Evolutionary conservation across 768 basidiomycete species (phyloP).

Genomic region (Hysterangium stoloniferum): DNA sequence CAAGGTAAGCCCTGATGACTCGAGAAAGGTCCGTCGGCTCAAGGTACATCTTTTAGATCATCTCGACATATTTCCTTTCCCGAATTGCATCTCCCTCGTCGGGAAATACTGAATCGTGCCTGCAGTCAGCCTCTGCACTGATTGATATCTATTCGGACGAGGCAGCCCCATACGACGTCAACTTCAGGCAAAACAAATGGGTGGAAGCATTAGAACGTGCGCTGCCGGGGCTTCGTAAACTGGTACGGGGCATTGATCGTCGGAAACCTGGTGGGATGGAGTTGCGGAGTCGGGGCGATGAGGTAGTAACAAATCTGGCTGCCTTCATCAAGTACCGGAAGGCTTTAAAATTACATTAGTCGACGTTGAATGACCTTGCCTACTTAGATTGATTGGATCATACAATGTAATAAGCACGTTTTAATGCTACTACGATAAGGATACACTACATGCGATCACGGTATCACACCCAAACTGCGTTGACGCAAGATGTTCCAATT

Average conservation of each 20-base stretch:
- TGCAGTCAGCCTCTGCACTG: slow-evolving; percentile 74
- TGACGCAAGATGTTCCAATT: slow-evolving; percentile 23
- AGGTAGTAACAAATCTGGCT: slow-evolving; percentile 65
- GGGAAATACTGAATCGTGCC: slow-evolving; percentile 55
- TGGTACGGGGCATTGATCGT: slow-evolving; percentile 57
- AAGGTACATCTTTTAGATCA: slow-evolving; percentile 36
- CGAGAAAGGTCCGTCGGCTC: background rate
- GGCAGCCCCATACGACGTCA: slow-evolving; percentile 65
- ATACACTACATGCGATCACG: slow-evolving; percentile 21
- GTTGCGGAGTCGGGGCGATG: slow-evolving; percentile 61
- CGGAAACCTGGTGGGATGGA: slow-evolving; percentile 61
- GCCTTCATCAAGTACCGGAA: slow-evolving; percentile 71
- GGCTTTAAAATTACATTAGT: slow-evolving; percentile 41
- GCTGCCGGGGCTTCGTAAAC: slow-evolving; percentile 54
- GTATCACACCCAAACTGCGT: slow-evolving; percentile 26
- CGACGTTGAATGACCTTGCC: too few relatives aligned
- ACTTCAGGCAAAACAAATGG: slow-evolving; percentile 61
- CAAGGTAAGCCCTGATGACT: slow-evolving; percentile 31
- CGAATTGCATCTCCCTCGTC: slow-evolving; percentile 31
- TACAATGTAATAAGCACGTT: too few relatives aligned
- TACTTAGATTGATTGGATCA: too few relatives aligned
- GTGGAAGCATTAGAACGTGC: slow-evolving; percentile 47
- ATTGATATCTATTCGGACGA: slow-evolving; percentile 96
- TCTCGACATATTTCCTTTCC: slow-evolving; percentile 57
- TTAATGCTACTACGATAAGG: background rate